Evolutionary conservation across 345 rosid genomes (phyloP).

Genomic region (Raphanus raphanistrum): DNA sequence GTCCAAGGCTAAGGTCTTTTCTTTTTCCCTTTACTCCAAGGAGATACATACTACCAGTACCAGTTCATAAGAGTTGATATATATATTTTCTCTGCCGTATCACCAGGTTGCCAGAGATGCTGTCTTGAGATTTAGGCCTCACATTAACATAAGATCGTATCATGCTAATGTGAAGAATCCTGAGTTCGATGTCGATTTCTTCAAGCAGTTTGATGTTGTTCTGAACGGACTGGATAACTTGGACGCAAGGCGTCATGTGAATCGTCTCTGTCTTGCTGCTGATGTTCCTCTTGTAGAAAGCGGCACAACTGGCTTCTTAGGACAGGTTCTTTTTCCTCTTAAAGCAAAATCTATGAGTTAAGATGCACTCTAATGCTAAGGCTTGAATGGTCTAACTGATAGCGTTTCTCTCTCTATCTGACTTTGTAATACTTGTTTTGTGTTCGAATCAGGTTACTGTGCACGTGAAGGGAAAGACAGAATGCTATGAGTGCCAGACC

Average conservation of each 20-base stretch:
- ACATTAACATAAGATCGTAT: constrained; percentile 73
- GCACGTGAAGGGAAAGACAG: constrained; percentile 90
- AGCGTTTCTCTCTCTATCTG: constrained; percentile 4
- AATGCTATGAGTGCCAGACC: constrained; percentile 95
- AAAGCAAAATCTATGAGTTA: background rate
- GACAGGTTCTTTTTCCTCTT: constrained; percentile 61
- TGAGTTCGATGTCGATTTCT: constrained; percentile 80
- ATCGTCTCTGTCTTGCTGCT: constrained; percentile 95
- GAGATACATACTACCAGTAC: background rate
- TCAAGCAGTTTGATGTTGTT: constrained; percentile 91
- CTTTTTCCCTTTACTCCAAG: background rate
- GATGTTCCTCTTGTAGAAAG: constrained; percentile 97
- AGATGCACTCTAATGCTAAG: background rate
- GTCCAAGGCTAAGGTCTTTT: constrained; percentile 88
- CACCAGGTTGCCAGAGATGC: constrained; percentile 96
- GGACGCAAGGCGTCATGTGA: constrained; percentile 96
- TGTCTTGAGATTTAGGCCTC: constrained; percentile 87
- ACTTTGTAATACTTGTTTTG: constrained; percentile 11
- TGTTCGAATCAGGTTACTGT: constrained; percentile 70
- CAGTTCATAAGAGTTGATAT: background rate
- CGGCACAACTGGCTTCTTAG: constrained; percentile 97
- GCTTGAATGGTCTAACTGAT: background rate
- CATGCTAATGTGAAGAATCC: constrained; percentile 92
- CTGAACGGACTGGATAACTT: constrained; percentile 96
- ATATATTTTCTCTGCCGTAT: constrained; percentile 5